phyloP scores from a whole-genome alignment of 202 grass and related monocot genomes.

The Sporobolus alterniflorus region DNA sequence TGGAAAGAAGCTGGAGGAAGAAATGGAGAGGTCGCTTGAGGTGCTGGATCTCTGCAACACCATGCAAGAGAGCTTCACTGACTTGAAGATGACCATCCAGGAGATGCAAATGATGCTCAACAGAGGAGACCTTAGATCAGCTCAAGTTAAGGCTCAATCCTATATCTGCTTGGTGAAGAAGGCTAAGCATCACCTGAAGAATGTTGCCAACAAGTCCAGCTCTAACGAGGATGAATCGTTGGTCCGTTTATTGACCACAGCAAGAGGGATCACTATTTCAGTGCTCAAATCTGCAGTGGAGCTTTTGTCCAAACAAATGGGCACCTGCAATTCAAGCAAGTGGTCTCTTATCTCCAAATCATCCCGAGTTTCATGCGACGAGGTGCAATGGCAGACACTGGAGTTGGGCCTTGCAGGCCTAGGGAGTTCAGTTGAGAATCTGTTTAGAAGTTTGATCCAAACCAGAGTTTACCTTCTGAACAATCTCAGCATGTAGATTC shows the following conservation, averaged over 20 bases:
- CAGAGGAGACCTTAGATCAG: constrained; percentile 16
- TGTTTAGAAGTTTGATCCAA: constrained; percentile 64
- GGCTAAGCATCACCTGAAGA: constrained; percentile 55
- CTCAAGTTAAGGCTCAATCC: constrained; percentile 23
- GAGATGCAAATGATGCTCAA: constrained; percentile 41
- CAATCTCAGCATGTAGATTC: constrained; percentile 44
- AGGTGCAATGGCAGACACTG: constrained; percentile 44
- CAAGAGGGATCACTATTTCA: constrained; percentile 39
- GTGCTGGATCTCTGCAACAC: constrained; percentile 61
- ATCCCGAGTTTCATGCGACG: constrained; percentile 38
- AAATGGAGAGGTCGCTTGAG: constrained; percentile 65
- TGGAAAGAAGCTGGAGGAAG: constrained; percentile 48
- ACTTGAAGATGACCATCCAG: constrained; percentile 38
- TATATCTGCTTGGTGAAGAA: constrained; percentile 50
- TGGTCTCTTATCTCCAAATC: constrained; percentile 50
- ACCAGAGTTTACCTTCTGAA: constrained; percentile 69
- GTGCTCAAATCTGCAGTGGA: constrained; percentile 35
- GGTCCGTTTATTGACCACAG: constrained; percentile 17
- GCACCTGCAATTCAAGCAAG: constrained; percentile 33
- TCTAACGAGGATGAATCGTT: constrained; percentile 18
- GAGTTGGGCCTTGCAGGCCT: constrained; percentile 39
- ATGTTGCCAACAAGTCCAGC: constrained; percentile 25
- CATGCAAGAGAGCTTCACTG: constrained; percentile 45
- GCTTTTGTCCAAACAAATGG: constrained; percentile 39
- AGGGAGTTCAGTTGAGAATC: constrained; percentile 42